Conservation (phyloP, 1,139 yeast species). For the Zygoascus hellenicus region DNA sequence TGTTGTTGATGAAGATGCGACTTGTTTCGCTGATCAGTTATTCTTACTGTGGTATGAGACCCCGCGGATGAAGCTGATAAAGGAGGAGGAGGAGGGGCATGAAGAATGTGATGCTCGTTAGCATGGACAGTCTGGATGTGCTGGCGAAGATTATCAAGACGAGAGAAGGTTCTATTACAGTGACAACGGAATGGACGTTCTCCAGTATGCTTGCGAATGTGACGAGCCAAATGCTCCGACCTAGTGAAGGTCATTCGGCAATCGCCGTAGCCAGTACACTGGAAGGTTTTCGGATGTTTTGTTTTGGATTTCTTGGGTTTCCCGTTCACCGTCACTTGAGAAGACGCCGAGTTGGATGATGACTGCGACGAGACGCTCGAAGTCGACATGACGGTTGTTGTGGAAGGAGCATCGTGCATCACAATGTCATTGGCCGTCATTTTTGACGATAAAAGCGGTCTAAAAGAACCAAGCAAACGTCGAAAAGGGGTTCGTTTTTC, state of each 20-base stretch:
- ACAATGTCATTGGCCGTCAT: slow-evolving; percentile 2
- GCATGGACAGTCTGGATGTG: slow-evolving; percentile 93
- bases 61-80: neutral
- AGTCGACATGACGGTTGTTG: slow-evolving; percentile 6
- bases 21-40: slow-evolving; percentile 4
- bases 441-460: neutral
- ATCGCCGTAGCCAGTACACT: slow-evolving; percentile 81
- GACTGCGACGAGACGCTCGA: slow-evolving; percentile 3
- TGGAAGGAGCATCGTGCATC: slow-evolving; percentile 9
- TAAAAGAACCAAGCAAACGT: neutral
- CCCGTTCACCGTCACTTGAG: neutral
- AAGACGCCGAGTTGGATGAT: slow-evolving; percentile 1
- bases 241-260: slow-evolving; percentile 86
- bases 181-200: slow-evolving; percentile 91
- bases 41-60: slow-evolving; percentile 4
- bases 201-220: slow-evolving; percentile 89
- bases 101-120: slow-evolving; percentile 46
- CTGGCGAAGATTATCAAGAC: slow-evolving; percentile 84
- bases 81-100: slow-evolving; percentile 15
- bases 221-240: slow-evolving; percentile 87
- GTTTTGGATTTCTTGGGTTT: slow-evolving; percentile 22
- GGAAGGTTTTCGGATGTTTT: slow-evolving; percentile 52
- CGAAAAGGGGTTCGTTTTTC: neutral
- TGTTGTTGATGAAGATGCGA: slow-evolving; percentile 7
- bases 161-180: slow-evolving; percentile 73